phyloP scores from a whole-genome alignment of 768 basidiomycete genomes.

The Mycena galericulata region DNA sequence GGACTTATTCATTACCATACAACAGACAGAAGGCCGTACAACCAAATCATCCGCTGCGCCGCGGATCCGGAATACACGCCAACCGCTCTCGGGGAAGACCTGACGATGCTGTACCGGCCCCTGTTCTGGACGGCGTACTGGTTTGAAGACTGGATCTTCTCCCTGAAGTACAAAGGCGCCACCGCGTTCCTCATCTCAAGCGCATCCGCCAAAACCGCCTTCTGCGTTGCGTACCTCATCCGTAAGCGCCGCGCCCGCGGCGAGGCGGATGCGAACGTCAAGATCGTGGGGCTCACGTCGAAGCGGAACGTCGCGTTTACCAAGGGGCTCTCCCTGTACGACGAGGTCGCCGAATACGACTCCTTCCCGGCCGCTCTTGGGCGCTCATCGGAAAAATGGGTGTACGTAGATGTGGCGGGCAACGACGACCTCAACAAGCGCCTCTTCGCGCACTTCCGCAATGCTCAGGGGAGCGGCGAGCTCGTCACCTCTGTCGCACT shows the following conservation, averaged over 20 bases:
- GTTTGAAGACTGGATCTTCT: slow-evolving; percentile 78
- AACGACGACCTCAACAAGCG: slow-evolving; percentile 62
- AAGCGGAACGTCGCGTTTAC: slow-evolving; percentile 67
- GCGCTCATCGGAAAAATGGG: slow-evolving; percentile 54
- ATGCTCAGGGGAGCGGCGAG: slow-evolving; percentile 48
- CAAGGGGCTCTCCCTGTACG: slow-evolving; percentile 63
- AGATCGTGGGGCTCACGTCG: slow-evolving; percentile 73
- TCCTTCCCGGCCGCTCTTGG: slow-evolving; percentile 50
- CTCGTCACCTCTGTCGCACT: slow-evolving; percentile 60
- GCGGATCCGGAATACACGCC: slow-evolving; percentile 66
- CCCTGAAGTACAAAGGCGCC: slow-evolving; percentile 61
- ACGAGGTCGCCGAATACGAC: slow-evolving; percentile 69
- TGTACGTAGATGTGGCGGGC: slow-evolving; percentile 76
- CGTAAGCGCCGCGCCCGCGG: slow-evolving; percentile 55
- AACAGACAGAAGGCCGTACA: slow-evolving; percentile 74
- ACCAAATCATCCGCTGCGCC: slow-evolving; percentile 71
- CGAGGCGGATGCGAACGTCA: slow-evolving; percentile 42
- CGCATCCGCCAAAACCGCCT: slow-evolving; percentile 80
- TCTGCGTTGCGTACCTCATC: slow-evolving; percentile 73
- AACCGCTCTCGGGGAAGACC: slow-evolving; percentile 62
- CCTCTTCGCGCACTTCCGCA: slow-evolving; percentile 56
- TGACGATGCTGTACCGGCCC: slow-evolving; percentile 79
- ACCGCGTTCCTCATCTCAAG: slow-evolving; percentile 70
- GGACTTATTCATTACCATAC: neutral
- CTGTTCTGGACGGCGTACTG: slow-evolving; percentile 83